A percentile compares a stretch with the other conserved stretches of the same genome.
Conservation (phyloP, 768 basidiomycete genomes). For the Lactarius quietus region DNA sequence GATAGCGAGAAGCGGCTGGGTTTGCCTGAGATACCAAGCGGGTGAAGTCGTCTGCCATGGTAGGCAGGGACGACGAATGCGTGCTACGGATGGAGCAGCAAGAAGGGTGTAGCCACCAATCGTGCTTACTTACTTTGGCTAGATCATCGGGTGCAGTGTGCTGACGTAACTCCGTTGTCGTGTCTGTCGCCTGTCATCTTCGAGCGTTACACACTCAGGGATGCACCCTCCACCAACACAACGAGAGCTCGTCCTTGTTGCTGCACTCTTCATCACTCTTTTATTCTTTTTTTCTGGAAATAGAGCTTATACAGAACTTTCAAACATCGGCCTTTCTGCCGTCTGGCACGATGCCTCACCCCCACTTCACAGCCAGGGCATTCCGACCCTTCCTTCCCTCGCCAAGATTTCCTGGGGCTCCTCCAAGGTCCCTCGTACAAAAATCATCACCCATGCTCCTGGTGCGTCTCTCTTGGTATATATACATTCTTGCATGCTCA, state of each 20-base stretch:
- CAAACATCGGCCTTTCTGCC: constrained; percentile 4
- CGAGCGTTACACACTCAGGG: neutral
- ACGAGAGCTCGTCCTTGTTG: constrained; percentile 32
- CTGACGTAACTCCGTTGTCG: constrained; percentile 1
- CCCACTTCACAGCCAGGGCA: neutral
- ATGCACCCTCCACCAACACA: constrained; percentile 30
- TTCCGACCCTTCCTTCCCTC: too few species aligned
- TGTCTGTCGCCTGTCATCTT: constrained; percentile 1
- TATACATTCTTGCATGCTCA: neutral
- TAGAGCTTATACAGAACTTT: neutral
- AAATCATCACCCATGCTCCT: constrained; percentile 70
- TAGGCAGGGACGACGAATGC: constrained; percentile 7
- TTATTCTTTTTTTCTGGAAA: constrained; percentile 21
- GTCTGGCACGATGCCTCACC: neutral
- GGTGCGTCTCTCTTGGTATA: constrained; percentile 41
- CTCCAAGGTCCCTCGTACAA: constrained; percentile 51
- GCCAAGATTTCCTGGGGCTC: constrained; percentile 33
- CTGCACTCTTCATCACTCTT: constrained; percentile 31
- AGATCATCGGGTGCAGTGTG: neutral
- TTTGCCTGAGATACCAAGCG: constrained; percentile 70
- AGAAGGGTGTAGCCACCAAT: neutral
- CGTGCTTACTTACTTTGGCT: neutral
- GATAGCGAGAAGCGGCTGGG: constrained; percentile 54
- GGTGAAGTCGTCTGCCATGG: constrained; percentile 70
- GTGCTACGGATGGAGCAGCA: neutral